Percentiles rank a stretch among this genome's conserved stretches.
phyloP scores from a whole-genome alignment of 345 rosid genomes.

The Linum lewisii region DNA sequence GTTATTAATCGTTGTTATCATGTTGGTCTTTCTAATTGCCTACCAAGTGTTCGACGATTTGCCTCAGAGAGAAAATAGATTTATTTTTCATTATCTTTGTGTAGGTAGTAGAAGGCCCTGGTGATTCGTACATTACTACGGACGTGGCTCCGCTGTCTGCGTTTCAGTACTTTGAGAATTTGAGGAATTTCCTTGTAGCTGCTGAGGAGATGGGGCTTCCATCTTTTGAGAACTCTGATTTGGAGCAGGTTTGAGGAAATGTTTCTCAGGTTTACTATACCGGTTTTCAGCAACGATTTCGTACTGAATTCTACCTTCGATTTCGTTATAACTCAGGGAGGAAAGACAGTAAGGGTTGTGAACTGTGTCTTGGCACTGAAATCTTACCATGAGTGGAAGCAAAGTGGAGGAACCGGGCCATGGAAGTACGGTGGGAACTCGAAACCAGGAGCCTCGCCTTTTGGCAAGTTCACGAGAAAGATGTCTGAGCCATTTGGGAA shows the following conservation, averaged over 20 bases:
- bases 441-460: conserved; percentile 10
- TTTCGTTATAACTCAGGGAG: conserved; percentile 17
- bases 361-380: conserved; percentile 23
- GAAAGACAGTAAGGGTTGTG: conserved; percentile 22
- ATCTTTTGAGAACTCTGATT: conserved; percentile 20
- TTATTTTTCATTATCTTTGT: not conserved
- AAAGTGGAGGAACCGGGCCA: conserved; percentile 21
- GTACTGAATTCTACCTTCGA: not conserved
- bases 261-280: not conserved
- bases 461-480: conserved; percentile 16
- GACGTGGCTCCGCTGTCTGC: conserved; percentile 29
- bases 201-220: conserved; percentile 24
- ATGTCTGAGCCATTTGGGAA: conserved; percentile 10
- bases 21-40: not conserved
- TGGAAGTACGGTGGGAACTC: conserved; percentile 19
- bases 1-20: too few species aligned
- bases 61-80: not conserved
- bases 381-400: conserved; percentile 27
- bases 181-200: conserved; percentile 26
- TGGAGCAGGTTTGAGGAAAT: conserved; percentile 15
- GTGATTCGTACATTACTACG: conserved; percentile 18
- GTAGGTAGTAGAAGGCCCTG: conserved; percentile 25
- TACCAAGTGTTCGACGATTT: not conserved
- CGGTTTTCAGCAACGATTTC: not conserved
- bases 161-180: conserved; percentile 27